These are phyloP conservation scores for Zygoascus hellenicus DNA, from an alignment of 1,139 yeast species.

Conservation along the genomic window DNA sequence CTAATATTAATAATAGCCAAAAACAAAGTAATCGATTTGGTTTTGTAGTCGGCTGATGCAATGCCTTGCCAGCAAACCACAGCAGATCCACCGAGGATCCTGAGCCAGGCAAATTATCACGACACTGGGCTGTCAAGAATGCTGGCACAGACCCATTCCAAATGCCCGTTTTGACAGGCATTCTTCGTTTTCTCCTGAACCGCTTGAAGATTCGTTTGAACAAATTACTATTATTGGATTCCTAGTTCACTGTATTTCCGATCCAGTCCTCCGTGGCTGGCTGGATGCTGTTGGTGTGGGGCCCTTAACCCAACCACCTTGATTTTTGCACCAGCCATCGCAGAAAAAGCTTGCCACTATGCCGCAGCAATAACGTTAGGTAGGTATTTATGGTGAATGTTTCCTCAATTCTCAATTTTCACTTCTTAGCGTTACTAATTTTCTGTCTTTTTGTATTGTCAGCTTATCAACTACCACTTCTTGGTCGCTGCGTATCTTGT, in stretches of 20 bases:
- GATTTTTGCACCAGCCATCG: constrained; percentile 3
- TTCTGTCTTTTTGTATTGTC: too few species aligned
- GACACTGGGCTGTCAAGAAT: too few species aligned
- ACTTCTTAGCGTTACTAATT: neutral
- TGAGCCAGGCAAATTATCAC: too few species aligned
- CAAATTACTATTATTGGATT: neutral
- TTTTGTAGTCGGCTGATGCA: too few species aligned
- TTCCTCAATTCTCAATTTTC: neutral
- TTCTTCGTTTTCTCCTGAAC: neutral
- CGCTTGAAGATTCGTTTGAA: neutral
- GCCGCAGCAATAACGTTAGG: neutral
- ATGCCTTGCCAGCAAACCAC: too few species aligned
- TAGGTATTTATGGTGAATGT: neutral
- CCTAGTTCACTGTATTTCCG: neutral
- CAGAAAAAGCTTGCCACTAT: constrained; percentile 1
- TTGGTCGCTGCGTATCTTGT: neutral
- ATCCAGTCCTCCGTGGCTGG: neutral
- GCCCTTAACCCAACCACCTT: constrained; percentile 2
- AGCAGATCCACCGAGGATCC: too few species aligned
- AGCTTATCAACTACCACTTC: neutral
- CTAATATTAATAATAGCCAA: too few species aligned
- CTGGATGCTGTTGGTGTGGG: neutral
- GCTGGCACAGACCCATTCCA: neutral
- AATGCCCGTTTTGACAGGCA: neutral
- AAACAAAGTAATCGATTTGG: too few species aligned